Evolutionary conservation across 2,329 filamentous ascomycete genomes (phyloP), one percentile per base, ranked within the genome.

Genomic region (Myriosclerotinia scirpicola): DNA sequence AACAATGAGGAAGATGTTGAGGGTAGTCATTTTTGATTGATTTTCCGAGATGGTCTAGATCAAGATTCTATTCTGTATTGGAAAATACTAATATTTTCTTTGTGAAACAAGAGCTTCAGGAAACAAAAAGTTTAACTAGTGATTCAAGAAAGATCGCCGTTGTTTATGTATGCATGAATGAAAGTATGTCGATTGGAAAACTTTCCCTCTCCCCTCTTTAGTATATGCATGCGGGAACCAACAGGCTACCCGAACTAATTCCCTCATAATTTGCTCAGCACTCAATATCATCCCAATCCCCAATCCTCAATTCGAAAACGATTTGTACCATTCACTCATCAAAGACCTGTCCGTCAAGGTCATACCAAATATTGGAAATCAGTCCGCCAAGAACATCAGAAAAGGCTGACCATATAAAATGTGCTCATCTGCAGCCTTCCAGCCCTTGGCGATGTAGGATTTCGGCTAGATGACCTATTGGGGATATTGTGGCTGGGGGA

Each of bases 181-280:
- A 50, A 38, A 7, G n/a, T 38, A 42, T 56, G 14, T 20, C 34
- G 4, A n/a, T 22, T 8, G 30, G 3, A 26, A 12, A 14, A 2
- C 11, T 26, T 34, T 42, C 3, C 34, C 20, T 34, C 30, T 34
- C 30, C 30, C 30, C 4, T 34, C 30, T 34, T 4, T 6, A 34
- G 30, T 17, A 26, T 34, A 36, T 40, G 9, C 1, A 38, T 8
- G 9, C 12, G 14, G 40, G 15, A 44, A 44, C 40, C 26, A 46
- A 22, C 42, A 59, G 44, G 56, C 4, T 9, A 36, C 5, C 9
- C 22, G 8, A 34, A 8, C 34, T 52, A 59, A 59, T 52, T 65
- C 30, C 44, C 63, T 65, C 54, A 58, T 58, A 65, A 59, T 9
- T 34, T 65, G 63, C 63, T 65, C 63, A 48, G 3, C 17, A 4